Evolutionary conservation across 768 basidiomycete species (phyloP).

Genomic region (Termitomyces sp.): DNA sequence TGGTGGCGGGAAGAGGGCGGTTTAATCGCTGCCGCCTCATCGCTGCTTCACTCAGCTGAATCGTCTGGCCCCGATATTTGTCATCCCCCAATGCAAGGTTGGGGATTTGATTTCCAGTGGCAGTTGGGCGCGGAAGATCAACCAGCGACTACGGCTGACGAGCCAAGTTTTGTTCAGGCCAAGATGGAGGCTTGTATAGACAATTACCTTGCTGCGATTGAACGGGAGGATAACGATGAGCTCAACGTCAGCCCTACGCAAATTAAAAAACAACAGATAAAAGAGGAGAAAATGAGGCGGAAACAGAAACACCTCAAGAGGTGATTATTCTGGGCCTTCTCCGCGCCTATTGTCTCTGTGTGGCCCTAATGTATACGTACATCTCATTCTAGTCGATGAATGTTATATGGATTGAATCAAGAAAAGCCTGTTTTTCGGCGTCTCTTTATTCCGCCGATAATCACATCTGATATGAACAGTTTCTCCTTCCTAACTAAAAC

Average conservation of each 20-base stretch:
- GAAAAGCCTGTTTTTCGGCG: no score
- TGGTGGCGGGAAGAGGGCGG: conserved; percentile 86
- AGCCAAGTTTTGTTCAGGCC: conserved; percentile 40
- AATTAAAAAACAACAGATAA: conserved; percentile 51
- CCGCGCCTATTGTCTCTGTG: not conserved
- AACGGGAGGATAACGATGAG: conserved; percentile 50
- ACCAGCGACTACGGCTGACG: conserved; percentile 17
- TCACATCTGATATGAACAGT: not conserved
- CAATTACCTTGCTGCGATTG: conserved; percentile 39
- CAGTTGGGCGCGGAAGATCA: conserved; percentile 28
- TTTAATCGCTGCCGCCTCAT: conserved; percentile 49
- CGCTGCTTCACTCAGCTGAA: conserved; percentile 22
- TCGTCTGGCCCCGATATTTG: conserved; percentile 6
- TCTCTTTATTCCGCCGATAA: not conserved
- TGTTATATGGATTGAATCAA: not conserved
- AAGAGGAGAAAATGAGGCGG: conserved; percentile 38
- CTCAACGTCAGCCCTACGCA: conserved; percentile 67
- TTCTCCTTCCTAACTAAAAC: no score
- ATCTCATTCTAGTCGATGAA: not conserved
- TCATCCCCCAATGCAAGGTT: conserved; percentile 44
- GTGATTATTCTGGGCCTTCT: conserved; percentile 3
- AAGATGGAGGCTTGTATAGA: conserved; percentile 75
- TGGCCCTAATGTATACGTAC: not conserved
- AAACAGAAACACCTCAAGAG: conserved; percentile 29
- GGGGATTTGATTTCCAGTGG: conserved; percentile 90